These are phyloP conservation scores for Suillus plorans DNA, from an alignment of 768 basidiomycete genomes.

Conservation along the genomic window DNA sequence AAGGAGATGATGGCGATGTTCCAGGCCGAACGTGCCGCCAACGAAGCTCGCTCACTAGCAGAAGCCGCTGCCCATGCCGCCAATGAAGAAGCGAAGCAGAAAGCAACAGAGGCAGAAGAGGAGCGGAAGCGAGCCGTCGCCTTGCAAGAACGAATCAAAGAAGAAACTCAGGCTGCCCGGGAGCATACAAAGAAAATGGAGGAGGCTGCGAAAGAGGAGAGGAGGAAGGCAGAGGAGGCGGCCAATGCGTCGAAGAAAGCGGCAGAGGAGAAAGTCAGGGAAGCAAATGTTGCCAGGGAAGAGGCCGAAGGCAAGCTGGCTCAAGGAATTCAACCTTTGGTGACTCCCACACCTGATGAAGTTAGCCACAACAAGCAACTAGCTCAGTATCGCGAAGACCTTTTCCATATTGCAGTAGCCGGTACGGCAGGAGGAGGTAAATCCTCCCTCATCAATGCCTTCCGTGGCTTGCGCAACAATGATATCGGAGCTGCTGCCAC, in stretches of 20 bases:
- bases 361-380: slow-evolving; percentile 12
- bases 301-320: slow-evolving; percentile 7
- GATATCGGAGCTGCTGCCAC: slow-evolving; percentile 26
- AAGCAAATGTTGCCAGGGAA: slow-evolving; percentile 3
- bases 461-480: slow-evolving; percentile 28
- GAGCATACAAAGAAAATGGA: slow-evolving; percentile 8
- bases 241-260: slow-evolving; percentile 11
- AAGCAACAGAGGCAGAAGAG: slow-evolving; percentile 3
- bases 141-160: slow-evolving; percentile 11
- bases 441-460: slow-evolving; percentile 36
- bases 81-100: background rate
- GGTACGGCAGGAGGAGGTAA: slow-evolving; percentile 35
- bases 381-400: slow-evolving; percentile 21
- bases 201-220: slow-evolving; percentile 21
- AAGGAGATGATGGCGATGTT: background rate
- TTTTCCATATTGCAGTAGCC: slow-evolving; percentile 33
- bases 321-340: slow-evolving; percentile 28
- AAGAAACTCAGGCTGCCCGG: slow-evolving; percentile 6
- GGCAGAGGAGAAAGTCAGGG: slow-evolving; percentile 14
- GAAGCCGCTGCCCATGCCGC: slow-evolving; percentile 12
- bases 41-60: slow-evolving; percentile 8
- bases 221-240: slow-evolving; percentile 7
- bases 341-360: slow-evolving; percentile 23
- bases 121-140: slow-evolving; percentile 8
- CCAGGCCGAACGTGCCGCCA: background rate